phyloP scores from a whole-genome alignment of 176 grass and related monocot species.

The Metroxylon sagu region DNA sequence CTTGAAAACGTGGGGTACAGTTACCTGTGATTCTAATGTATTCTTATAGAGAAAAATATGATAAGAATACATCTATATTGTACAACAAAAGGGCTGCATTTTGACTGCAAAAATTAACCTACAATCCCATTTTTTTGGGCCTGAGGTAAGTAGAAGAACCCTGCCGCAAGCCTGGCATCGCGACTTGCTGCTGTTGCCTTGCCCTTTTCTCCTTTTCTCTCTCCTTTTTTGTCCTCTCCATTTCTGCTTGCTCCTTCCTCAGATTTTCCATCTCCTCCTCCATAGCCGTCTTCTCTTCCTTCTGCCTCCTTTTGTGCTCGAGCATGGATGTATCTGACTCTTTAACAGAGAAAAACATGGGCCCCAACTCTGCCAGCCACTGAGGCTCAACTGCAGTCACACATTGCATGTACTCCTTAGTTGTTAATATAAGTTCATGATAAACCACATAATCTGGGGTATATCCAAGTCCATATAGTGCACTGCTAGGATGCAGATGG shows the following conservation, averaged over 20 bases:
- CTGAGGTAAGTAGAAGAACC: slow-evolving; percentile 54
- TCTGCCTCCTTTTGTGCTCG: slow-evolving; percentile 87
- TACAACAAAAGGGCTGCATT: no score
- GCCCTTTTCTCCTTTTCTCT: slow-evolving; percentile 66
- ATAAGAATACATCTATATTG: no score
- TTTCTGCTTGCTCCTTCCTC: slow-evolving; percentile 69
- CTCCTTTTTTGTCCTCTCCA: slow-evolving; percentile 34
- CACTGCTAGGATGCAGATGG: slow-evolving; percentile 90
- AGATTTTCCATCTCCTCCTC: slow-evolving; percentile 97
- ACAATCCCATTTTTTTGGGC: slow-evolving; percentile 72
- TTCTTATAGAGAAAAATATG: no score
- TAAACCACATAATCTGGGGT: slow-evolving; percentile 86
- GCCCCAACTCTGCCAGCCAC: slow-evolving; percentile 87
- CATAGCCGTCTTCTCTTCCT: slow-evolving; percentile 83
- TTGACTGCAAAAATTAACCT: slow-evolving; percentile 4
- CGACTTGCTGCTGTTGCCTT: slow-evolving; percentile 77
- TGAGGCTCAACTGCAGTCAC: slow-evolving; percentile 86
- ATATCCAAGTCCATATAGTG: slow-evolving; percentile 79
- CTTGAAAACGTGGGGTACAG: no score
- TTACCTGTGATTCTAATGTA: no score
- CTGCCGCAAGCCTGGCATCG: slow-evolving; percentile 88
- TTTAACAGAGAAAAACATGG: slow-evolving; percentile 97
- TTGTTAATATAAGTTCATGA: slow-evolving; percentile 85
- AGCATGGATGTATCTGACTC: slow-evolving; percentile 78
- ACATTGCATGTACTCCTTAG: slow-evolving; percentile 99